Base-by-base conservation (phyloP, 2,329 filamentous ascomycete species). In the Arthroderma sp. region DNA sequence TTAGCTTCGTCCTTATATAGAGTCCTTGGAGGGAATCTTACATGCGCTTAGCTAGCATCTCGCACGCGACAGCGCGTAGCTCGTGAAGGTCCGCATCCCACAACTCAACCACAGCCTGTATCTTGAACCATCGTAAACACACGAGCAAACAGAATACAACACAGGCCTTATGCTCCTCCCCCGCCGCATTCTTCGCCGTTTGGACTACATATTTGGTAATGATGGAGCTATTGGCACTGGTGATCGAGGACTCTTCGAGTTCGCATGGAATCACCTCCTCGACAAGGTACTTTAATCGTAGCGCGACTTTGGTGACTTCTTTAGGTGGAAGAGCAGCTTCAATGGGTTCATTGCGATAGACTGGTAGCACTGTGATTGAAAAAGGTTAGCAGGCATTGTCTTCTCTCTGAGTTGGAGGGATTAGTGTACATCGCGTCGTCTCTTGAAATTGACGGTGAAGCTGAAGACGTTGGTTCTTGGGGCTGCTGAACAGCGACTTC, bases 211-310 rank as follows among this genome's bases (percentile, higher is more conserved):
- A 75, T 2, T 69, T 68, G 0, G 87, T 95, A 59, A 98, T 86
- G 61, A 98, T 72, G 38, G 78, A 76, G 63, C 85, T 93, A 64
- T 96, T 87, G 2, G 89, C 78, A 42, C 73, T 74, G 3, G 83
- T 91, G 58, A 98, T 72, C 45, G 76, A 70, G 4, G 72, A 72
- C 58, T 85, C 78, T 47, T 91, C 81, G 34, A 98, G 73, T 63
- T 98, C 91, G 68, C 85, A 95, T 1, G 89, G 85, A 28, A 98
- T 77, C 45, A 87, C 81, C 60, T 87, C 77, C 64, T 94, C 87
- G 55, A 98, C 80, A 54, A 94, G 79, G 60, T 93, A 86, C 56
- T 89, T 93, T 51, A 98, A 72, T 46, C 87, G 85, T 10, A 98
- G 75, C 28, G 88, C 89, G 45, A 93, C 74, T 60, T 88, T 88